Percentiles rank a stretch among this genome's conserved stretches.
Conservation (phyloP, 768 basidiomycete species). For the Calocera viscosa region DNA sequence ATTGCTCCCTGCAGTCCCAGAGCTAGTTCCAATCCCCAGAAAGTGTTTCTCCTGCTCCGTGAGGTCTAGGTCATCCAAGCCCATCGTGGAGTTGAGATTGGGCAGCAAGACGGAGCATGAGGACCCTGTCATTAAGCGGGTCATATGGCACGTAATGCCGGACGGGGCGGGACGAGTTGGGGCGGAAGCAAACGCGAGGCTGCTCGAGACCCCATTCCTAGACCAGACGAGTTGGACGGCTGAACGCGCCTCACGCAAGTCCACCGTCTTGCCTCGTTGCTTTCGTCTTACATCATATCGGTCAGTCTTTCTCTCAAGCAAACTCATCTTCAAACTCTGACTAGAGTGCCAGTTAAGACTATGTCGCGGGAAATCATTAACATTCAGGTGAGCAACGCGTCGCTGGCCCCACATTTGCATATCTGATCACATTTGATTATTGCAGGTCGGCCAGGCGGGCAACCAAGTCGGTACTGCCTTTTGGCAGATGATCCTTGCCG, state of each 20-base stretch:
- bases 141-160: too few species aligned
- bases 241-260: background rate
- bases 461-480: constrained; percentile 56
- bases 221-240: background rate
- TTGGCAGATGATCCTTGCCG: constrained; percentile 76
- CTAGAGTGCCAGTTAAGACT: background rate
- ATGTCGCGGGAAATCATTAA: constrained; percentile 63
- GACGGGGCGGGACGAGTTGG: background rate
- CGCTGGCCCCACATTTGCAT: constrained; percentile 2
- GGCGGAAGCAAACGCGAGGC: background rate
- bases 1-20: background rate
- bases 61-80: background rate
- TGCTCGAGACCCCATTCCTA: background rate
- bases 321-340: background rate
- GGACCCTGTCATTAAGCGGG: background rate
- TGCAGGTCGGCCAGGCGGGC: constrained; percentile 57
- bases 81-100: background rate
- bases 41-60: background rate
- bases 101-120: background rate
- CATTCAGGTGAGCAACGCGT: constrained; percentile 44
- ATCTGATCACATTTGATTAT: background rate
- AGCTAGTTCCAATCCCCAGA: background rate
- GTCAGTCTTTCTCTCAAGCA: background rate
- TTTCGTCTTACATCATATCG: background rate
- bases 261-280: background rate